Percentiles rank a stretch among this genome's conserved stretches.
These are phyloP conservation scores for Populus tremula DNA, from an alignment of 345 rosid species.

Conservation along the genomic window DNA sequence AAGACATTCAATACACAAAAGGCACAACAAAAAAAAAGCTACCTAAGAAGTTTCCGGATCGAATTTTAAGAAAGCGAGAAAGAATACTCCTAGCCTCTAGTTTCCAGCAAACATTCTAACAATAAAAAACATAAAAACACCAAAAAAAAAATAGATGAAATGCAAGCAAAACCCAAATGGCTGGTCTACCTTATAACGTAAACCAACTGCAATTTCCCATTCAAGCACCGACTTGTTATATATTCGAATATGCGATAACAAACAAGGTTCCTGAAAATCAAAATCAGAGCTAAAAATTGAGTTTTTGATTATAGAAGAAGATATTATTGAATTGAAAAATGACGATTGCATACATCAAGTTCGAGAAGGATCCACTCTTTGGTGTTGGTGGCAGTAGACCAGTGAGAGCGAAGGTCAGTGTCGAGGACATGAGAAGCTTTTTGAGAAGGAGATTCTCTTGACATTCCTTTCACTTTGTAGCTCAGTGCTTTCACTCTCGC, in stretches of 20 bases:
- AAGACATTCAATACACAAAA: not conserved
- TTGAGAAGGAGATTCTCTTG: conserved; percentile 74
- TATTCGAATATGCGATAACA: conserved; percentile 66
- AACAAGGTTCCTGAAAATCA: conserved; percentile 69
- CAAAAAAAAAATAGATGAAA: not conserved
- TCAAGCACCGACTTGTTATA: conserved; percentile 86
- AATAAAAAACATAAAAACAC: not conserved
- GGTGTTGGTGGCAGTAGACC: conserved; percentile 85
- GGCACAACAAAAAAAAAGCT: not conserved
- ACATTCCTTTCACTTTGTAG: conserved; percentile 72
- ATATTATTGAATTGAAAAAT: not conserved
- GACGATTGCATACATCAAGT: conserved; percentile 47
- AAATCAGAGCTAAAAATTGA: not conserved
- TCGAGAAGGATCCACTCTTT: conserved; percentile 88
- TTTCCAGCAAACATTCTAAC: not conserved
- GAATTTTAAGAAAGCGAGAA: no score
- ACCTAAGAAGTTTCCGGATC: not conserved
- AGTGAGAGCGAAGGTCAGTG: conserved; percentile 76
- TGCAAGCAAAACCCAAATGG: not conserved
- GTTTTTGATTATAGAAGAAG: not conserved
- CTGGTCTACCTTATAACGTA: conserved; percentile 67
- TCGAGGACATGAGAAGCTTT: conserved; percentile 73
- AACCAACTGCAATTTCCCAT: conserved; percentile 83
- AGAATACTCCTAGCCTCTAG: no score
- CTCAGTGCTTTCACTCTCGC: conserved; percentile 61